Base-by-base conservation (phyloP, 805 yeast genomes). In the Yarrowia bubula region DNA sequence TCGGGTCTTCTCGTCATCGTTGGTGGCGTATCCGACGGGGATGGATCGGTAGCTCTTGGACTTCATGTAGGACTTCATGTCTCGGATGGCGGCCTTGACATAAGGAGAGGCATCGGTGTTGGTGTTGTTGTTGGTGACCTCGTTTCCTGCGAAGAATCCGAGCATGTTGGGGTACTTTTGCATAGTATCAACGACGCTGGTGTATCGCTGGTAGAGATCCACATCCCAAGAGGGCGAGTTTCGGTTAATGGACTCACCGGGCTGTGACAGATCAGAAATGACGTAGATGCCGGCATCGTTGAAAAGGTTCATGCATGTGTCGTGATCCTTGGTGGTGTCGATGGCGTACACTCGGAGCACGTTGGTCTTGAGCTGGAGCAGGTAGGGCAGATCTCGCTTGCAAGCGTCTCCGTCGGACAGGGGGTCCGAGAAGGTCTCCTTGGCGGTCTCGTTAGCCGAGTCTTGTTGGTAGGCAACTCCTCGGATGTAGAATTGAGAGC, bases 131-230 rank as follows among this genome's bases (percentile, higher is more conserved):
- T 92, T 93, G 67, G 93, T 85, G 64, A 95, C 98, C 82, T 93
- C 99, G 77, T 95, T 95, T 68, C 98, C 99, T 33, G 98, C 98
- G 77, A 93, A 92, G 83, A 90, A 92, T 1, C 98, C 99, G 68
- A 93, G 81, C 17, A 90, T 84, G 77, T 93, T 93, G 55, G 87
- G 77, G 78, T 92, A 93, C 71, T 83, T 80, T 66, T 86, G 84
- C 79, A 95, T 84, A 70, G 83, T 78, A 76, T 95, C 98, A 66
- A 95, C 85, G 39, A 93, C 97, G 32, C 81, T 77, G 57, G 88
- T 86, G 80, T 93, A 93, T 75, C 98, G 84, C 66, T 84, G 78
- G 77, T 84, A 89, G 65, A 91, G 81, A 33, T 81, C 84, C 55
- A 84, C 77, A 74, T 86, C 84, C 97, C 97, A 92, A 64, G 78